A percentile compares a stretch with the other conserved stretches of the same genome.
These are phyloP conservation scores for Podila minutissima DNA, from an alignment of 192 early-diverging fungal species.

Conservation along the genomic window DNA sequence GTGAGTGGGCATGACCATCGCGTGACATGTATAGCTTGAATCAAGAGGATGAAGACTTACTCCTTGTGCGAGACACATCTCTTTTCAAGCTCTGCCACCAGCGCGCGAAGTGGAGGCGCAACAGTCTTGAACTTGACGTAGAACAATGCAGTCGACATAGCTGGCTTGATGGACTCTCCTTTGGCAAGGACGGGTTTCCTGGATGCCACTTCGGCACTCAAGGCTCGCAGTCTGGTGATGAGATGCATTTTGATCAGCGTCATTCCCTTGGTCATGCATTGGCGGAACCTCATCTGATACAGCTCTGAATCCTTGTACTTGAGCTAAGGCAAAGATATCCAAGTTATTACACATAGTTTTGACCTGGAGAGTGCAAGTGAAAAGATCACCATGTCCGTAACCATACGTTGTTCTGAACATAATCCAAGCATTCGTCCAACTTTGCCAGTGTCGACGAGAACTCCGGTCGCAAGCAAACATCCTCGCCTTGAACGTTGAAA, in stretches of 20 bases:
- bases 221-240: constrained; percentile 72
- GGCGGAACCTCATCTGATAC: constrained; percentile 92
- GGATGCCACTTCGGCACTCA: constrained; percentile 66
- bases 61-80: constrained; percentile 73
- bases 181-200: constrained; percentile 62
- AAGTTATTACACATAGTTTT: too few species aligned
- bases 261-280: constrained; percentile 95
- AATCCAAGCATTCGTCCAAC: constrained; percentile 83
- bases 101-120: constrained; percentile 66
- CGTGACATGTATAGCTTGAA: background rate
- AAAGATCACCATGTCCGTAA: background rate
- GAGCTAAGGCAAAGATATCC: constrained; percentile 46
- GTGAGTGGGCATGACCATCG: background rate
- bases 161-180: constrained; percentile 43
- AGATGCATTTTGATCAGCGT: constrained; percentile 93
- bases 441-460: constrained; percentile 85
- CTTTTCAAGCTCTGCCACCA: constrained; percentile 83
- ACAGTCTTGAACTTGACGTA: constrained; percentile 86
- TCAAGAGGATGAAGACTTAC: constrained; percentile 55
- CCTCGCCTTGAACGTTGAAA: constrained; percentile 86
- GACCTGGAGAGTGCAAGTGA: background rate
- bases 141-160: constrained; percentile 57
- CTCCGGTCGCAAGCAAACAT: constrained; percentile 77
- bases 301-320: constrained; percentile 89
- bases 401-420: constrained; percentile 78